Evolutionary conservation across 2,329 filamentous ascomycete species (phyloP), one percentile per base, ranked within the genome.

Genomic region (Aureobasidium subglaciale): DNA sequence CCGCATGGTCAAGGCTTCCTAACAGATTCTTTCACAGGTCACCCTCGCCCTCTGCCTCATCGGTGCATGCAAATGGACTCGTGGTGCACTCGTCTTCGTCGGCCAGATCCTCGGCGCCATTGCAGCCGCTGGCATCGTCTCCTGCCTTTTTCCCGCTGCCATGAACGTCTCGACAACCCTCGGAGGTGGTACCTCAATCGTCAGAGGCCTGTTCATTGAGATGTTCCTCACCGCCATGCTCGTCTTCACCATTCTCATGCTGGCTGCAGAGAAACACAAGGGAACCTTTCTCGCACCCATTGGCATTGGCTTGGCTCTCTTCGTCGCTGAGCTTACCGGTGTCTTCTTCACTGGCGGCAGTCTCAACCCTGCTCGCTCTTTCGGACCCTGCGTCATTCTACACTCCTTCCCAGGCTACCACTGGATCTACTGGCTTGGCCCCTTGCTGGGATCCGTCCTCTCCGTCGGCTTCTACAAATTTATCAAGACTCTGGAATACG

Each of bases 341-440:
- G 72, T 77, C 5, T 75, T 66, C 59, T 77, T 72, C 59, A 77
- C 74, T 5, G 58, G 61, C 48, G 59, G 64, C 52, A 66, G 64
- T 48, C 61, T 70, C 35, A 70, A 70, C 58, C 68, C 68, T 8
- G 68, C 68, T 8, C 61, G 68, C 34, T 68, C 65, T 1, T 69
- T 70, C 59, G 68, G 67, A 18, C 67, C 60, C 34, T 63, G 62
- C 29, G 64, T 68, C 9, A 62, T 67, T n/a, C 61, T 61, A 35
- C 55, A 48, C 16, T 49, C 53, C 42, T 70, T 70, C 54, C 55
- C 60, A n/a, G 59, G 61, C 18, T 68, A 68, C 49, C 66, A 27
- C 74, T 34, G 43, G 42, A 75, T 78, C 56, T 78, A 78, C 64
- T 78, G 76, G 76, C 56, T 77, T 42, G 76, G 76, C 1, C 75